phyloP scores from a whole-genome alignment of 2,329 filamentous ascomycete species.

The Fusarium sp. region DNA sequence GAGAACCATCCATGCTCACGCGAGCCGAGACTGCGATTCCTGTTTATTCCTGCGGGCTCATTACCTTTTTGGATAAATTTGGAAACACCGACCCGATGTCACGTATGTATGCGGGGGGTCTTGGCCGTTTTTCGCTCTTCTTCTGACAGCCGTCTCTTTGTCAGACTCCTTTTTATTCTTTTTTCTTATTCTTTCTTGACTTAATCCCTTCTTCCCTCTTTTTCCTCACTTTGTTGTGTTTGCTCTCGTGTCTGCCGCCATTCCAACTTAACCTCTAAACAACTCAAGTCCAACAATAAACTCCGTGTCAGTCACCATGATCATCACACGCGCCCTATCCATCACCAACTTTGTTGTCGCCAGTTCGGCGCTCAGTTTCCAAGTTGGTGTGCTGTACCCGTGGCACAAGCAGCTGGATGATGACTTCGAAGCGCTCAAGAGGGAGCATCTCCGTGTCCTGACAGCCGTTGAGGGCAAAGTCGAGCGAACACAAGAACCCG shows the following conservation, averaged over 20 bases:
- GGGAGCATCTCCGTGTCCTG: conserved; percentile 42
- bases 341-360: conserved; percentile 69
- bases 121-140: conserved; percentile 10
- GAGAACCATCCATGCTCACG: conserved; percentile 27
- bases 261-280: neutral
- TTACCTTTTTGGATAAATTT: conserved; percentile 38
- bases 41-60: conserved; percentile 31
- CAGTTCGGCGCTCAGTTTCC: conserved; percentile 72
- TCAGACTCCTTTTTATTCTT: conserved; percentile 7
- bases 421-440: conserved; percentile 59
- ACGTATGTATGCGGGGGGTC: conserved; percentile 30
- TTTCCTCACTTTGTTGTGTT: conserved; percentile 15
- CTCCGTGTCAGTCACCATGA: conserved; percentile 28
- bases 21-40: conserved; percentile 23
- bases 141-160: conserved; percentile 4
- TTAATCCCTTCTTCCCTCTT: conserved; percentile 1
- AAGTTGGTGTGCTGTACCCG: conserved; percentile 76
- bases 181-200: conserved; percentile 7
- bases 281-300: neutral
- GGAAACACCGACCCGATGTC: conserved; percentile 31
- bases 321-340: conserved; percentile 45
- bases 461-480: conserved; percentile 26
- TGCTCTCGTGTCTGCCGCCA: conserved; percentile 6
- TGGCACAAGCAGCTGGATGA: conserved; percentile 75
- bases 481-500: conserved; percentile 16